Conservation (phyloP, 2,329 filamentous ascomycete genomes). For the Epichloe sibirici region DNA sequence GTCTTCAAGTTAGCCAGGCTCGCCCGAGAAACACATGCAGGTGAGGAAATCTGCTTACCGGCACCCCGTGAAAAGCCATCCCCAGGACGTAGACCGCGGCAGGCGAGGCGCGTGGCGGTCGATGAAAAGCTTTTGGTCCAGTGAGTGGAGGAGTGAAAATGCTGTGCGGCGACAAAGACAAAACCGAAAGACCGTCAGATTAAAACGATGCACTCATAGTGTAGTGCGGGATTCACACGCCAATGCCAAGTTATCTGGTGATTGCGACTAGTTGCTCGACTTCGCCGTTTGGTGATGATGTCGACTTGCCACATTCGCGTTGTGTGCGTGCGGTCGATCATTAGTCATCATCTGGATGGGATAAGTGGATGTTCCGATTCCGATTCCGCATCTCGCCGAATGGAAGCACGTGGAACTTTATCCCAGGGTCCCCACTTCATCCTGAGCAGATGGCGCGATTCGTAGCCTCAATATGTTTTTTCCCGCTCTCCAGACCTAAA, state of each 20-base stretch:
- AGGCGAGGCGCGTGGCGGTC: not conserved
- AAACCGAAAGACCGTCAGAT: not conserved
- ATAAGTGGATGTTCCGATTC: too few relatives aligned
- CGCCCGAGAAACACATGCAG: not conserved
- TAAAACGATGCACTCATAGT: slow-evolving; percentile 11
- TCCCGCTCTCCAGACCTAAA: too few relatives aligned
- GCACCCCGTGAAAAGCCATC: slow-evolving; percentile 20
- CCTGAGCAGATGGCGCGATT: too few relatives aligned
- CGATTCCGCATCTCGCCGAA: too few relatives aligned
- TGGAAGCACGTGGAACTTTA: too few relatives aligned
- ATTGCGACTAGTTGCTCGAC: not conserved
- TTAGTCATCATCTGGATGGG: too few relatives aligned
- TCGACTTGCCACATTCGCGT: not conserved
- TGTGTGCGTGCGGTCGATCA: too few relatives aligned
- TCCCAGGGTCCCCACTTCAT: too few relatives aligned
- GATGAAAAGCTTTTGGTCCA: not conserved
- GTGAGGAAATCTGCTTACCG: slow-evolving; percentile 11
- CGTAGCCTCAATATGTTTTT: too few relatives aligned
- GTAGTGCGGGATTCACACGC: slow-evolving; percentile 7
- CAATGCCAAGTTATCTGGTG: not conserved
- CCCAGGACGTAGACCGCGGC: not conserved
- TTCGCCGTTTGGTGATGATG: not conserved
- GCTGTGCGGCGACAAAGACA: not conserved
- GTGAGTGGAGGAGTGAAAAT: not conserved
- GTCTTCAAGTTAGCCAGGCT: slow-evolving; percentile 10